Conservation (phyloP, 2,329 filamentous ascomycete genomes). For the Talaromyces sp. region DNA sequence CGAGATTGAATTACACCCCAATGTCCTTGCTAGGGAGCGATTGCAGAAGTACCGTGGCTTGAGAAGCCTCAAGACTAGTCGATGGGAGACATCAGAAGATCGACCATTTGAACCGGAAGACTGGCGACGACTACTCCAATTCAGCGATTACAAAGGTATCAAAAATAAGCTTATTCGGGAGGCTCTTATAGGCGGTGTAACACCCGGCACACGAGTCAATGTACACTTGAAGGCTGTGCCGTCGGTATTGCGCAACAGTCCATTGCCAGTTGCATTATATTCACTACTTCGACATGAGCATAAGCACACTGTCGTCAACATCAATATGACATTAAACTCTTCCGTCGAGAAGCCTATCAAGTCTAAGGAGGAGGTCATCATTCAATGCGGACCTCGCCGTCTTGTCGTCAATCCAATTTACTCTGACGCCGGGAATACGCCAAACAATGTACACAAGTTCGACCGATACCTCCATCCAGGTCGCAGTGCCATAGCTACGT, state of each 20-base stretch:
- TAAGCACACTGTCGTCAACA: slow-evolving; percentile 86
- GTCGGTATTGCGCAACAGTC: slow-evolving; percentile 48
- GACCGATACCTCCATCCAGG: slow-evolving; percentile 89
- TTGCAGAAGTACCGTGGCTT: slow-evolving; percentile 83
- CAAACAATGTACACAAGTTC: slow-evolving; percentile 97
- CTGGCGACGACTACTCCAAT: slow-evolving; percentile 79
- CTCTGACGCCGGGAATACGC: slow-evolving; percentile 82
- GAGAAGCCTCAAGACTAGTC: slow-evolving; percentile 83
- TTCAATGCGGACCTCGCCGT: slow-evolving; percentile 85
- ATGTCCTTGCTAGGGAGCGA: slow-evolving; percentile 80
- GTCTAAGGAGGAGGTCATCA: slow-evolving; percentile 85
- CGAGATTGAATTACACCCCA: slow-evolving; percentile 89
- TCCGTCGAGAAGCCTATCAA: slow-evolving; percentile 74
- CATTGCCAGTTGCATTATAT: slow-evolving; percentile 69
- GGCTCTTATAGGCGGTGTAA: slow-evolving; percentile 81
- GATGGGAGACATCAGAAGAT: slow-evolving; percentile 88
- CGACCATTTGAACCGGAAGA: slow-evolving; percentile 81
- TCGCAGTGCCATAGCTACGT: slow-evolving; percentile 81
- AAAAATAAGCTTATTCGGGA: slow-evolving; percentile 75
- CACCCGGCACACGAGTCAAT: slow-evolving; percentile 76
- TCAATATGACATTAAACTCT: slow-evolving; percentile 80
- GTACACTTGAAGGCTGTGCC: slow-evolving; percentile 67
- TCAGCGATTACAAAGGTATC: slow-evolving; percentile 85
- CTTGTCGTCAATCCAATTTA: slow-evolving; percentile 87
- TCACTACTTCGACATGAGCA: slow-evolving; percentile 91